Evolutionary conservation across 2,329 filamentous ascomycete genomes (phyloP), one percentile per base, ranked within the genome.

Genomic region (Zasmidium cellare): DNA sequence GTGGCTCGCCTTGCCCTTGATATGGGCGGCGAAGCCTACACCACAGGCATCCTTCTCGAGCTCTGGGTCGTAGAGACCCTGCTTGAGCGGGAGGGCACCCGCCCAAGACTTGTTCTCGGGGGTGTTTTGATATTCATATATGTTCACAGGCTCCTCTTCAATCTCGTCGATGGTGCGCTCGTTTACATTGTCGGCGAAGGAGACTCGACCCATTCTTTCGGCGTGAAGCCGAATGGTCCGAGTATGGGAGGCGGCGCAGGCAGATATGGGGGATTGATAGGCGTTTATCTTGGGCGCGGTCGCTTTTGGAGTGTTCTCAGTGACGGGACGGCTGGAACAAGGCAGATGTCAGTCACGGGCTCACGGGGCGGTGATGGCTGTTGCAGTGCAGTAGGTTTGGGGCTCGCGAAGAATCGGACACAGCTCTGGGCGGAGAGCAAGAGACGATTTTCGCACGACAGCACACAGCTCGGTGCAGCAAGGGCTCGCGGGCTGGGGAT

Each of bases 1-100:
- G 84, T 97, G 94, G 82, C 92, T 97, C 63, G 92, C 78, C 77
- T 90, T 89, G 81, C 94, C 94, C 83, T 97, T 97, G 78, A 97
- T 97, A 77, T 97, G 90, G 81, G 93, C 96, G 78, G 93, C 91
- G 79, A 99, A 99, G 76, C 94, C 94, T 72, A 99, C 94, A 90
- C 94, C 94, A 74, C 94, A 99, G 68, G 94, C 92, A 92, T 99
- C 94, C 78, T 97, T 97, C 80, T 97, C 94, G 65, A 96, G 86
- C 75, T 88, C 87, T 63, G 94, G 94, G 80, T 97, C 92, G 75
- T 99, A 99, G 52, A 99, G 86, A 83, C 93, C 94, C 87, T 97
- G 93, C 87, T 96, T 96, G 84, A 96, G 86, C 72, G 94, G 94
- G 70, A 99, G 85, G 74, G 93, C 90, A 73, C 92, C 91, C 70